Evolutionary conservation across 352 stramenopile species (phyloP), one percentile per base, ranked within the genome.

Genomic region (Phytophthora lateralis): DNA sequence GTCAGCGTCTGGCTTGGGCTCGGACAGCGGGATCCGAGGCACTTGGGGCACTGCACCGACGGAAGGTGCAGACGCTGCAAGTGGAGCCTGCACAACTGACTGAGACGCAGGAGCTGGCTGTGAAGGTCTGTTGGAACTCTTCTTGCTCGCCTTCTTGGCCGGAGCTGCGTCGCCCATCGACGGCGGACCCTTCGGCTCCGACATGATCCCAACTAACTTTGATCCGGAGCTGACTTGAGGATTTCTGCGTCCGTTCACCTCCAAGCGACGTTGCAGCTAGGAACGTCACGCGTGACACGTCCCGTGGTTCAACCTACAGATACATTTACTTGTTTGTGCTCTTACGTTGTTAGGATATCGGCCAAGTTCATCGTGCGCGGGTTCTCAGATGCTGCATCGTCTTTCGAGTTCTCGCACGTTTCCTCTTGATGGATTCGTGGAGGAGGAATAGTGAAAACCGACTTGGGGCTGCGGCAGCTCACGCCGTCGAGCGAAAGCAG

Each of bases 1-100:
- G 10, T 80, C 64, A 7, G 4, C 18, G 5, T 66, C 60, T 9
- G 55, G 27, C 46, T 88, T 88, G 9, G 78, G 75, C 55, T 88
- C 78, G 1, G 78, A 67, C 14, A 88, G 54, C 3, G 49, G 58
- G 14, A 85, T 80, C 6, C 77, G 78, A 60, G 75, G 75, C 35
- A 88, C 48, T 0, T 55, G 63, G 10, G 75, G 70, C 12, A 67
- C 60, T 6, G 69, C 51, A 20, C 56, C 52, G 4, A 47, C 52
- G n/a, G 52, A 47, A 48, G 67, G 24, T 47, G 54, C 29, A 38
- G 46, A 32, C 9, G 66, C 0, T 34, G 60, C 18, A 12, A 49
- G 41, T 14, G 54, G 62, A 6, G 57, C 29, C 18, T 63, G 47
- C 17, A 45, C 55, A 20, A 37, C 37, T 35, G 49, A 41, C 39